Conservation (phyloP, 2,329 filamentous ascomycete genomes). For the Ophiognomonia clavigignenti-juglandacearum region DNA sequence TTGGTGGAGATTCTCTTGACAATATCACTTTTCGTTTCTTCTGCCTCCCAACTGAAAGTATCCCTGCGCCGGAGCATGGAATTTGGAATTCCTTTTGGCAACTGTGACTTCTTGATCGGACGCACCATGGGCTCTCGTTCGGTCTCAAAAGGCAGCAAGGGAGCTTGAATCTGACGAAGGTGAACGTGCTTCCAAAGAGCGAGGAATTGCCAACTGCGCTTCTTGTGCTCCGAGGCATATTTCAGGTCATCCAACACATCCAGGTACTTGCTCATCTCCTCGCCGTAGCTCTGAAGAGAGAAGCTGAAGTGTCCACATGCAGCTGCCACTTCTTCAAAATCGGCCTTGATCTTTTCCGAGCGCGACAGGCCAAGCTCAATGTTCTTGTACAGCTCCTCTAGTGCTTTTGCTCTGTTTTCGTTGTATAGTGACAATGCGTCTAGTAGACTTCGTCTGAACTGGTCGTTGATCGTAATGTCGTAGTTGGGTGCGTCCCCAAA, state of each 20-base stretch:
- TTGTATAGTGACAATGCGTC: conserved; percentile 80
- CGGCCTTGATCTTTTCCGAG: conserved; percentile 74
- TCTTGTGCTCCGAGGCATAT: conserved; percentile 57
- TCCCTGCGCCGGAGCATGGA: conserved; percentile 48
- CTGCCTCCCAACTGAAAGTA: conserved; percentile 52
- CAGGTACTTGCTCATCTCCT: conserved; percentile 80
- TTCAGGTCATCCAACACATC: conserved; percentile 83
- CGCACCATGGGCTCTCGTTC: conserved; percentile 40
- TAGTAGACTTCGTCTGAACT: conserved; percentile 73
- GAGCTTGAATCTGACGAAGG: conserved; percentile 13
- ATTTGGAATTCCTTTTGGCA: conserved; percentile 52
- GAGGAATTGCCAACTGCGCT: conserved; percentile 77
- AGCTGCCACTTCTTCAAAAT: conserved; percentile 96
- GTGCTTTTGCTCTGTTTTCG: conserved; percentile 66
- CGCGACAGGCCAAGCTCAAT: conserved; percentile 67
- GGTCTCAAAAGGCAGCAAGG: conserved; percentile 28
- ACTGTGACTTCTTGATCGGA: conserved; percentile 47
- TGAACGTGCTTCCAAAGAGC: conserved; percentile 59
- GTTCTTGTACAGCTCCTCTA: conserved; percentile 74
- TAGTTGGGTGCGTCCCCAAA: conserved; percentile 67
- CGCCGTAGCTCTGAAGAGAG: conserved; percentile 82
- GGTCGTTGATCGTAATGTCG: conserved; percentile 69
- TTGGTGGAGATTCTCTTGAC: conserved; percentile 41
- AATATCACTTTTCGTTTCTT: conserved; percentile 39
- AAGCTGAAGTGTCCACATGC: conserved; percentile 97